Evolutionary conservation across 441 rosid genomes (phyloP).

Genomic region (Theobroma grandiflorum): DNA sequence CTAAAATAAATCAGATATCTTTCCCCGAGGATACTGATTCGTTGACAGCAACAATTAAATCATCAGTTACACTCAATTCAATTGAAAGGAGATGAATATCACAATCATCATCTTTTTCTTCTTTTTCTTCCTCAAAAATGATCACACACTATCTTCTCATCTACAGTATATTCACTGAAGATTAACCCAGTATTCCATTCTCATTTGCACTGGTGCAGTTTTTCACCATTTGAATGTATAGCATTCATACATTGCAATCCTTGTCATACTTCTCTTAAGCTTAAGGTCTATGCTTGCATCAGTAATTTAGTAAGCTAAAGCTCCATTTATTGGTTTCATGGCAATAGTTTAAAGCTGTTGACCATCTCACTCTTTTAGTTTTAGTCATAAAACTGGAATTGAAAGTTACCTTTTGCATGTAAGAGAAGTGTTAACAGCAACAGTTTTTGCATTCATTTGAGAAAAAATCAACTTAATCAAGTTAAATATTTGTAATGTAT

Average conservation of each 20-base stretch:
- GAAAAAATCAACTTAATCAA: neutral
- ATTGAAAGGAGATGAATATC: constrained; percentile 7
- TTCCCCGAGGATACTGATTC: constrained; percentile 43
- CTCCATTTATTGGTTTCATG: neutral
- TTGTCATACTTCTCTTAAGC: no score
- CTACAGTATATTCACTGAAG: neutral
- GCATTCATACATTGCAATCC: no score
- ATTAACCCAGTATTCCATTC: no score
- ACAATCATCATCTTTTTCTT: neutral
- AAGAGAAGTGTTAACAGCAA: neutral
- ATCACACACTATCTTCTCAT: neutral
- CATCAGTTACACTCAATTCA: constrained; percentile 28
- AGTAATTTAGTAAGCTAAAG: neutral
- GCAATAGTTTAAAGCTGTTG: neutral
- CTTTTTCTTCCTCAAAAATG: neutral
- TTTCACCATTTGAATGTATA: neutral
- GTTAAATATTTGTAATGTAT: neutral
- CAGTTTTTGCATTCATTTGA: no score
- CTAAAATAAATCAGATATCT: constrained; percentile 33
- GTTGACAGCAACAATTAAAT: constrained; percentile 50
- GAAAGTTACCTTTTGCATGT: neutral
- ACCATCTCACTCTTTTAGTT: neutral
- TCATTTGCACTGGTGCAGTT: neutral
- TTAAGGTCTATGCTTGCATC: no score
- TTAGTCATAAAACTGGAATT: neutral